A percentile compares a stretch with the other conserved stretches of the same genome.
These are phyloP conservation scores for Diaporthe nobilis DNA, from an alignment of 2,329 filamentous ascomycete genomes.

Conservation along the genomic window DNA sequence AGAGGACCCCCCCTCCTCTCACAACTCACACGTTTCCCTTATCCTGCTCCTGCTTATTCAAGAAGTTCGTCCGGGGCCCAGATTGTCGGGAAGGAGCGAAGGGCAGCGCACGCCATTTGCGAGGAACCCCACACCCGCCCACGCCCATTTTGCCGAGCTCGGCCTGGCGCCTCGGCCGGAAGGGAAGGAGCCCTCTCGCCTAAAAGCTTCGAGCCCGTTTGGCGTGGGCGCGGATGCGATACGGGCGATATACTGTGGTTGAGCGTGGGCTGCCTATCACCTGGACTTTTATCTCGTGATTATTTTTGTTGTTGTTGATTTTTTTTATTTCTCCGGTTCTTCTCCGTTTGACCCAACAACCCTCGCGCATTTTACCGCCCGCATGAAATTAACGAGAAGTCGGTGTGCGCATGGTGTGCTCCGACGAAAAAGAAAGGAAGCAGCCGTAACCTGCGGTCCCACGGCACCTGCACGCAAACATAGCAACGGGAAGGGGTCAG, in stretches of 20 bases:
- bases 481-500: not conserved
- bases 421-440: slow-evolving; percentile 10
- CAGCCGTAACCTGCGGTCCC: not conserved
- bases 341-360: not conserved
- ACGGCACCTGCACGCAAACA: slow-evolving; percentile 1
- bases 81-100: slow-evolving; percentile 17
- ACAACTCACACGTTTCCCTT: not conserved
- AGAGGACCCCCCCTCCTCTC: not conserved
- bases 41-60: slow-evolving; percentile 23
- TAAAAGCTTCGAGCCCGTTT: slow-evolving; percentile 19
- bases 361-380: slow-evolving; percentile 9
- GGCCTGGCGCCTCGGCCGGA: slow-evolving; percentile 24
- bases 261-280: not conserved
- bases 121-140: not conserved
- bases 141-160: slow-evolving; percentile 27
- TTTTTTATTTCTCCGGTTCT: not conserved
- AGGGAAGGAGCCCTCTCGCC: slow-evolving; percentile 21
- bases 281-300: not conserved
- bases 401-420: slow-evolving; percentile 22
- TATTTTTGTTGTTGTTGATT: not conserved
- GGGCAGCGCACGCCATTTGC: slow-evolving; percentile 20
- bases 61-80: slow-evolving; percentile 33
- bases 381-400: not conserved
- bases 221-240: not conserved
- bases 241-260: not conserved